Conservation (phyloP, 2,329 filamentous ascomycete species). For the Biscogniauxia marginata region DNA sequence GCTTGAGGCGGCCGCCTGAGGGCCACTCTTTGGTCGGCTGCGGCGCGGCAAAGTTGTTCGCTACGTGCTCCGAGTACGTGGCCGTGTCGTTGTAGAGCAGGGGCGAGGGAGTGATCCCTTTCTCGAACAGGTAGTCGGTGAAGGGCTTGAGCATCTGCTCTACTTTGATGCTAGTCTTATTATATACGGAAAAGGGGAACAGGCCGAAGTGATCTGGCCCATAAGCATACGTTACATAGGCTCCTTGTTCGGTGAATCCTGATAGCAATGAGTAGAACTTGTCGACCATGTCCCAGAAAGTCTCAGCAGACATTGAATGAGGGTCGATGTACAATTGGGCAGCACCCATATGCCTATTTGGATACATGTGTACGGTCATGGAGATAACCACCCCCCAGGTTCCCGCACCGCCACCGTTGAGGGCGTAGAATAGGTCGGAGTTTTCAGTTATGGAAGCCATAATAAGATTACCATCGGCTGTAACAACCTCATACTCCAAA, state of each 20-base stretch:
- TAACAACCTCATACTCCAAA: slow-evolving; percentile 45
- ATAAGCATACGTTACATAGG: not conserved
- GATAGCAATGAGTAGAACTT: not conserved
- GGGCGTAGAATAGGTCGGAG: slow-evolving; percentile 54
- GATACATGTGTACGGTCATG: not conserved
- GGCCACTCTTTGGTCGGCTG: not conserved
- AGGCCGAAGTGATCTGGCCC: not conserved
- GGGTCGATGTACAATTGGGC: not conserved
- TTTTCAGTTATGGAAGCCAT: slow-evolving; percentile 43
- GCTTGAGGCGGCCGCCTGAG: not conserved
- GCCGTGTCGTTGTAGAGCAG: not conserved
- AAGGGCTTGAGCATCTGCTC: not conserved
- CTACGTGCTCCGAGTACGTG: not conserved
- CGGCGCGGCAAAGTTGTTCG: not conserved
- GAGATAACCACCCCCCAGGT: slow-evolving; percentile 34
- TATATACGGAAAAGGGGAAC: not conserved
- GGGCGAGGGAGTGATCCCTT: not conserved
- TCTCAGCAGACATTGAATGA: not conserved
- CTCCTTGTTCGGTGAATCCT: not conserved
- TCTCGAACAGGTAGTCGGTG: not conserved
- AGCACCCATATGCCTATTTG: not conserved
- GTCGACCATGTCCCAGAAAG: not conserved
- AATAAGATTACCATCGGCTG: slow-evolving; percentile 41
- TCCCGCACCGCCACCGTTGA: slow-evolving; percentile 48
- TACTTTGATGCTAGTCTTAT: not conserved